These are phyloP conservation scores for Picea engelmannii DNA, from an alignment of 83 land plant genomes.

Conservation along the genomic window DNA sequence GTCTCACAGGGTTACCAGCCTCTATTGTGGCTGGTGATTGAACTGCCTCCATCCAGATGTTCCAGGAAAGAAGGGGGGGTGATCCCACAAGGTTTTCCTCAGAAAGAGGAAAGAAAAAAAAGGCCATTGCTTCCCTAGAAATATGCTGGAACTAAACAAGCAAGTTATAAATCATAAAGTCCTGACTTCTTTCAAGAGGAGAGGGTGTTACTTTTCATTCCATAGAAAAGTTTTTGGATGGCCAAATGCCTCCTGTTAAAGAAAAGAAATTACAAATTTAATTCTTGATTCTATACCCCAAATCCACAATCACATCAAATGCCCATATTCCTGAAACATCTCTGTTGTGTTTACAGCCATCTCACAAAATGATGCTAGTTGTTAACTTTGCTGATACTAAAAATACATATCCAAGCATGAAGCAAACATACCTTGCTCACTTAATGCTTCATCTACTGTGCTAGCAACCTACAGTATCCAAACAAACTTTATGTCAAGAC, in stretches of 20 bases:
- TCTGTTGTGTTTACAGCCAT: not conserved
- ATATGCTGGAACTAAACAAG: not conserved
- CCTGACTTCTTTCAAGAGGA: not conserved
- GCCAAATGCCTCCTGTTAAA: not conserved
- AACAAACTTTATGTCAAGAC: not conserved
- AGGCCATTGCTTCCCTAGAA: not conserved
- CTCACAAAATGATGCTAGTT: not conserved
- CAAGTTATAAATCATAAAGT: not conserved
- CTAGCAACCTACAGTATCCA: constrained; percentile 58
- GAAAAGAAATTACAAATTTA: not conserved
- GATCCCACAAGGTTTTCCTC: not conserved
- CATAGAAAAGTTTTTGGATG: not conserved
- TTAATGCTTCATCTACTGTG: constrained; percentile 64
- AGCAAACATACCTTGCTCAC: constrained; percentile 56
- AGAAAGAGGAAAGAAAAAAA: not conserved
- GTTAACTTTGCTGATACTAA: not conserved
- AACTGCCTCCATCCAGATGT: too few species aligned
- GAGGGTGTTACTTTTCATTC: not conserved
- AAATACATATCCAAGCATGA: not conserved
- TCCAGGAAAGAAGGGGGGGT: too few species aligned
- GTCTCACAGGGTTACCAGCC: too few species aligned
- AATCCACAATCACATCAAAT: not conserved
- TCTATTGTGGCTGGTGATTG: too few species aligned
- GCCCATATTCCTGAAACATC: too few species aligned
- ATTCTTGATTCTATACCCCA: not conserved